Evolutionary conservation across 129 eudicot species (phyloP).

Genomic region (Cynara cardunculus): DNA sequence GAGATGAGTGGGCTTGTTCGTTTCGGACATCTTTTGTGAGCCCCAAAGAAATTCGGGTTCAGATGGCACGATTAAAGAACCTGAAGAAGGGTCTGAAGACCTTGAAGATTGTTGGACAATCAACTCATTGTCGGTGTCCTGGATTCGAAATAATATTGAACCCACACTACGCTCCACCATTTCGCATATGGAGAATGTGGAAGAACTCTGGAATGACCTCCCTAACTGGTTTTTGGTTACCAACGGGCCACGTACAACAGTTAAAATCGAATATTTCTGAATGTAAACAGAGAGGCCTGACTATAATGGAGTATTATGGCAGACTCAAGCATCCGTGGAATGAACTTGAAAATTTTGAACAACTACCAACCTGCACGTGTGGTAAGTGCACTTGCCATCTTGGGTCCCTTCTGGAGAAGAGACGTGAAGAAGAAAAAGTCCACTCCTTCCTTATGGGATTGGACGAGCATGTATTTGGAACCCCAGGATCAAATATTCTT

Average conservation of each 20-base stretch:
- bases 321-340: background rate
- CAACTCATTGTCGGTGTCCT: too few relatives aligned
- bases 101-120: too few relatives aligned
- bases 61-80: too few relatives aligned
- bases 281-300: background rate
- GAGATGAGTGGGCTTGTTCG: too few relatives aligned
- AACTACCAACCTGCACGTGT: background rate
- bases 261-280: background rate
- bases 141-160: too few relatives aligned
- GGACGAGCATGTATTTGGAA: background rate
- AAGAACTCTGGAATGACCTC: conserved; percentile 6
- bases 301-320: background rate
- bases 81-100: too few relatives aligned
- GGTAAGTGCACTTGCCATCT: background rate
- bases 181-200: too few relatives aligned
- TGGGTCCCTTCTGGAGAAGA: background rate
- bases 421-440: background rate
- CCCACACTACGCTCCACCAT: too few relatives aligned
- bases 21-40: too few relatives aligned
- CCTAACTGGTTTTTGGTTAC: background rate
- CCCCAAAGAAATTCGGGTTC: too few relatives aligned
- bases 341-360: background rate
- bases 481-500: background rate
- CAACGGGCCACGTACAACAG: conserved; percentile 21
- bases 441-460: background rate